These are phyloP conservation scores for Neofusicoccum laricinum DNA, from an alignment of 2,329 filamentous ascomycete species.

Conservation along the genomic window DNA sequence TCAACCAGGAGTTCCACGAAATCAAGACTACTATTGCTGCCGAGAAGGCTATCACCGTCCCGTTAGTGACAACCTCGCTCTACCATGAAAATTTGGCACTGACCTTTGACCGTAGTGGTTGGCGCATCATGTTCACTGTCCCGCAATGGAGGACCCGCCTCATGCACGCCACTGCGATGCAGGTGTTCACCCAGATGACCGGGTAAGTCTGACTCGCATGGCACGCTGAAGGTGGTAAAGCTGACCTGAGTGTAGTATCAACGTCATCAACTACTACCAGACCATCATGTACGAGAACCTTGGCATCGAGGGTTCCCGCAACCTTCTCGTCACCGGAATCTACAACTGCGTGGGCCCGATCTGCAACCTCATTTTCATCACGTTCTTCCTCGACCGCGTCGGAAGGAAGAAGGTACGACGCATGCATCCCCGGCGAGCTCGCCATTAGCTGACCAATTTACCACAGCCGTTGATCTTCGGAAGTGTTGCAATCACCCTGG, in stretches of 20 bases:
- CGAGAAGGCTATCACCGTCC: slow-evolving; percentile 53
- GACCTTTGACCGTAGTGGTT: slow-evolving; percentile 35
- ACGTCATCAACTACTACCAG: slow-evolving; percentile 63
- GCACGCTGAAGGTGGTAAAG: not conserved
- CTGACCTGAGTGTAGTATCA: slow-evolving; percentile 28
- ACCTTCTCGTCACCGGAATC: slow-evolving; percentile 56
- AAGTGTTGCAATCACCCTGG: slow-evolving; percentile 54
- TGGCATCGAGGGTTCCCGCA: slow-evolving; percentile 54
- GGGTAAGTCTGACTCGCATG: slow-evolving; percentile 35
- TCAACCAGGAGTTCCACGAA: slow-evolving; percentile 57
- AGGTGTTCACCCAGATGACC: slow-evolving; percentile 65
- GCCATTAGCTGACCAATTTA: slow-evolving; percentile 29
- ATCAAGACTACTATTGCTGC: slow-evolving; percentile 62
- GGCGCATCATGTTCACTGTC: slow-evolving; percentile 57
- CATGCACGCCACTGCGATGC: slow-evolving; percentile 59
- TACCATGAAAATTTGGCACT: not conserved
- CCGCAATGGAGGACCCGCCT: slow-evolving; percentile 61
- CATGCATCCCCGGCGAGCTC: not conserved
- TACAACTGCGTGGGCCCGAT: slow-evolving; percentile 60
- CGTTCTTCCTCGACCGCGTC: slow-evolving; percentile 54
- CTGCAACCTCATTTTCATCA: slow-evolving; percentile 59
- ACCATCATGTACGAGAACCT: slow-evolving; percentile 58
- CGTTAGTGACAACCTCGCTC: slow-evolving; percentile 17
- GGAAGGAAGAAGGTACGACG: slow-evolving; percentile 20
- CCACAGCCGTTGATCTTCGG: slow-evolving; percentile 54